Base-by-base conservation (phyloP, 768 basidiomycete genomes). In the Mycena metata region DNA sequence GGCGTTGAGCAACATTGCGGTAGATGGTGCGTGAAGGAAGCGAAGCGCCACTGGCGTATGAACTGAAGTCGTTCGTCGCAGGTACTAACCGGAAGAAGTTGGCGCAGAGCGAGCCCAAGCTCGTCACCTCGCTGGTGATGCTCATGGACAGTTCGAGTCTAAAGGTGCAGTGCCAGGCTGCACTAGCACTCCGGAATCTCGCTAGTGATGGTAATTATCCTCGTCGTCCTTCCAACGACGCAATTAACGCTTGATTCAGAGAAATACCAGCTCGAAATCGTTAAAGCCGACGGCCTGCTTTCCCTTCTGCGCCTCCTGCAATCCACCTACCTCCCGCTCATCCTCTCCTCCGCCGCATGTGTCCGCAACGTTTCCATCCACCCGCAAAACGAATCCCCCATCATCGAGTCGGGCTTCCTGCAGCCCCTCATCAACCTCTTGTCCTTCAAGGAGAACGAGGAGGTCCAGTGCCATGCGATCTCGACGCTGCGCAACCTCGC, bases 361-460 rank as follows among this genome's bases (percentile, higher is more conserved):
- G 97, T 99, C 52, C 95, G 98, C 69, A 99, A 99, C 75, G 98
- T 99, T 39, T 99, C 97, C 9, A 99, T 99, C 66, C 98, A 99
- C 79, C 98, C 98, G 0, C 90, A 91, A 77, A 99, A 99, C 84
- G 98, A 99, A 80, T 98, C 96, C 1, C 98, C 97, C 19, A 99
- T 99, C 79, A 99, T 99, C 78, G 98, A 99, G 75, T 94, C 96
- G 41, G 97, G 97, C 21, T 99, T 99, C 85, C 82, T 99, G 69
- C 93, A 95, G 75, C 98, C 98, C 0, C 83, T 99, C 45, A 98
- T 99, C 79, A 96, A 95, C 76, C 87, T 99, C 36, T 84, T 99
- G 23, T 95, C 96, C 2, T 99, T 98, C 84, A 98, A 98, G 79
- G 98, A 99, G 79, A 99, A 99, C 76, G 98, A 99, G 82, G 98